These are phyloP conservation scores for Anastatica hierochuntica DNA, from an alignment of 345 rosid species.

Conservation along the genomic window DNA sequence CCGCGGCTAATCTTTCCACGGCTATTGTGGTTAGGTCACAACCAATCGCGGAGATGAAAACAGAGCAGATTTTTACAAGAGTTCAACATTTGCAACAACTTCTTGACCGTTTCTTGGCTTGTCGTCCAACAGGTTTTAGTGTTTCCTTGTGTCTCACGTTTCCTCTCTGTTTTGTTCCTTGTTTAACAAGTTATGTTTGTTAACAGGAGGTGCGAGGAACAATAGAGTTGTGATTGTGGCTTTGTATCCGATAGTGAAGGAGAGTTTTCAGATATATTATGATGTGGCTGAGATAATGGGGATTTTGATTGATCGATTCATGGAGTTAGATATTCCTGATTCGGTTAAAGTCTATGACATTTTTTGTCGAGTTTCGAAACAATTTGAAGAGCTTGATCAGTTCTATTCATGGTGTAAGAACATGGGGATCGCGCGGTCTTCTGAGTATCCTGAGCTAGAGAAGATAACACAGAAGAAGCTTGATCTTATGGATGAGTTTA, in stretches of 20 bases:
- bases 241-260: constrained; percentile 51
- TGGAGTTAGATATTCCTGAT: constrained; percentile 52
- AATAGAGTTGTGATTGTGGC: constrained; percentile 71
- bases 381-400: constrained; percentile 48
- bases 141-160: constrained; percentile 3
- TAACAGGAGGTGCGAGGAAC: constrained; percentile 49
- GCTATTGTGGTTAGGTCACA: constrained; percentile 22
- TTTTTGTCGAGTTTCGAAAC: constrained; percentile 50
- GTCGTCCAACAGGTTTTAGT: constrained; percentile 78
- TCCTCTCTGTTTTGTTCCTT: not conserved
- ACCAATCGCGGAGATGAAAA: constrained; percentile 46
- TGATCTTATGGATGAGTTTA: constrained; percentile 65
- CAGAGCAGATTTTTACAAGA: constrained; percentile 40
- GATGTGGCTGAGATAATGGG: constrained; percentile 51
- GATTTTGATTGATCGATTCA: constrained; percentile 53
- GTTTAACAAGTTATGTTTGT: constrained; percentile 3
- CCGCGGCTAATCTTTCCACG: constrained; percentile 12
- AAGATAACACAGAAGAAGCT: constrained; percentile 68
- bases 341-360: constrained; percentile 56
- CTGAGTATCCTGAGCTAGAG: constrained; percentile 76
- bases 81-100: constrained; percentile 61
- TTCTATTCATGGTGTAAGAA: constrained; percentile 67
- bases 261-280: constrained; percentile 66
- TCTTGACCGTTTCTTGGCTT: constrained; percentile 72
- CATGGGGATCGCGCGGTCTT: constrained; percentile 50